These are phyloP conservation scores for Pseudocercospora fuligena DNA, from an alignment of 2,329 filamentous ascomycete species.

Conservation along the genomic window DNA sequence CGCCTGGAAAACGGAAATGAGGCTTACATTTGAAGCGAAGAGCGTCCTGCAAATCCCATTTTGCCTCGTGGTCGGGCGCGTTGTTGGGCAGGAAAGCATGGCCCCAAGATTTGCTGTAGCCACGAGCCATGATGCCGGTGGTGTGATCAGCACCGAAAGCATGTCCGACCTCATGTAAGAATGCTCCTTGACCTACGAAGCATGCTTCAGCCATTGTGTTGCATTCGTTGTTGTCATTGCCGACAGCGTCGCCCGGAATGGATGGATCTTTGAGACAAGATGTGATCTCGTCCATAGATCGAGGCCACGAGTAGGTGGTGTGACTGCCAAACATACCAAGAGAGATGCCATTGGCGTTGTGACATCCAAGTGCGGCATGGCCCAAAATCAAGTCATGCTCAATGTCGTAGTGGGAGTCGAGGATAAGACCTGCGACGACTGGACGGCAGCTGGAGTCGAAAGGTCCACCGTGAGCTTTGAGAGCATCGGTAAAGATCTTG, in stretches of 20 bases:
- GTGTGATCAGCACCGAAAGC: slow-evolving; percentile 44
- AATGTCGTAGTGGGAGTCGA: slow-evolving; percentile 39
- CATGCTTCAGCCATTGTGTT: slow-evolving; percentile 53
- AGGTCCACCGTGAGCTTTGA: slow-evolving; percentile 34
- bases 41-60: slow-evolving; percentile 43
- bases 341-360: slow-evolving; percentile 35
- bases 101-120: slow-evolving; percentile 51
- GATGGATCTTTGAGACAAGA: slow-evolving; percentile 42
- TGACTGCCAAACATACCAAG: slow-evolving; percentile 30
- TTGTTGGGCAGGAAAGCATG: slow-evolving; percentile 47
- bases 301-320: slow-evolving; percentile 27
- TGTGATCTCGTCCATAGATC: slow-evolving; percentile 32
- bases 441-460: slow-evolving; percentile 35
- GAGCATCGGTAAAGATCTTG: slow-evolving; percentile 34
- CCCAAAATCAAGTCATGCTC: slow-evolving; percentile 34
- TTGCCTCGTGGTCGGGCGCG: slow-evolving; percentile 33
- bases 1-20: slow-evolving; percentile 40
- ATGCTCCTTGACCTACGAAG: slow-evolving; percentile 46
- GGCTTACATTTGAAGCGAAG: slow-evolving; percentile 34
- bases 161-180: slow-evolving; percentile 46
- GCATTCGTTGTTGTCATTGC: slow-evolving; percentile 46
- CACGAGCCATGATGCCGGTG: slow-evolving; percentile 45
- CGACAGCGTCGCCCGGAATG: slow-evolving; percentile 40
- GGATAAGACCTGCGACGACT: slow-evolving; percentile 41
- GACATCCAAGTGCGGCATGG: slow-evolving; percentile 37